A percentile compares a stretch with the other conserved stretches of the same genome.
These are phyloP conservation scores for Tuber aestivum DNA, from an alignment of 495 filamentous ascomycete species.

Conservation along the genomic window DNA sequence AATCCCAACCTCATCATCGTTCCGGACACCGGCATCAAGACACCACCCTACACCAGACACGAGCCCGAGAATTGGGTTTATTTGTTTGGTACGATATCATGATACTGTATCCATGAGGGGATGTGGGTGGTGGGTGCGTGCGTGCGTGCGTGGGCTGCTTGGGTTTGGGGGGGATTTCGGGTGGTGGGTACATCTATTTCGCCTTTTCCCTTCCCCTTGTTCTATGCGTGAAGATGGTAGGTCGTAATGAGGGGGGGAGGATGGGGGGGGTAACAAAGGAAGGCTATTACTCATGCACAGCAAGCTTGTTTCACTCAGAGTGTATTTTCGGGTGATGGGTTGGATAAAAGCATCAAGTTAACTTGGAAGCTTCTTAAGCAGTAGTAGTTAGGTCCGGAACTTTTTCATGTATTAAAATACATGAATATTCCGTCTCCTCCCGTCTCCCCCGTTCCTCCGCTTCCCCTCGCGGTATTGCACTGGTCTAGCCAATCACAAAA, in stretches of 20 bases:
- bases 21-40: neutral
- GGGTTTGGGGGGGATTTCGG: neutral
- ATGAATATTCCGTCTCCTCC: neutral
- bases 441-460: neutral
- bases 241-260: neutral
- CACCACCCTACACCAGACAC: neutral
- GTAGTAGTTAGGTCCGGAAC: neutral
- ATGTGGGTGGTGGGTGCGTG: neutral
- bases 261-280: neutral
- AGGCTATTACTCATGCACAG: neutral
- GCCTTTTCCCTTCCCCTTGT: neutral
- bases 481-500: neutral
- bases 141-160: too few species aligned
- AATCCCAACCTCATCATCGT: neutral
- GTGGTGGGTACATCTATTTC: neutral
- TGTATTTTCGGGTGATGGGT: neutral
- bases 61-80: neutral
- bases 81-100: neutral
- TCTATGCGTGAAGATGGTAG: too few species aligned
- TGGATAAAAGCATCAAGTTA: neutral
- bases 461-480: neutral
- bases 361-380: neutral
- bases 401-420: neutral
- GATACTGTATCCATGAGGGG: too few species aligned
- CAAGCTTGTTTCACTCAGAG: neutral